Base-by-base conservation (phyloP, 495 filamentous ascomycete genomes). In the Lentithecium fluviatile region DNA sequence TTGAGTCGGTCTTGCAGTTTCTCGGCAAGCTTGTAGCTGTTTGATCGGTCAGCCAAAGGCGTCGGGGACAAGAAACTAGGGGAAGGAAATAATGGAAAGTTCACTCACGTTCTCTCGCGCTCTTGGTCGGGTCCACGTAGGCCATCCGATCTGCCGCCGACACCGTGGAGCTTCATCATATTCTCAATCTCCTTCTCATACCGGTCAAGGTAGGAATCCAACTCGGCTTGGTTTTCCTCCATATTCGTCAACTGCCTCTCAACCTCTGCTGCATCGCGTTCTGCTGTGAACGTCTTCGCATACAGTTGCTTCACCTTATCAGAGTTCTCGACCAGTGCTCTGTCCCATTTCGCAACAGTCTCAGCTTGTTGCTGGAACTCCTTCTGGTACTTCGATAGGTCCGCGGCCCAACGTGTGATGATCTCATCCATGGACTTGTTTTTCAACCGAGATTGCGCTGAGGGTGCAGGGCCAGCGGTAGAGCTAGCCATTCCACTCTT, bases 361-460 rank as follows among this genome's bases (percentile, higher is more conserved):
- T 84, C 75, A 0, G 95, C 95, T 70, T 97, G 91, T 2, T 85
- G 79, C 56, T 91, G 88, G 78, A 97, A 99, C 45, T 96, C 89
- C 70, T 93, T 91, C 70, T 97, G 92, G 70, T 97, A 96, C 69
- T 95, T 94, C 57, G 89, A 85, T 25, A 97, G 82, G 70, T 97
- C 94, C 0, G 89, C 87, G 0, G 94, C 94, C 95, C 95, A 99
- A 17, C 90, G 84, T n/a, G 88, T 96, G 68, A 99, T 91, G 65
- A 99, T 97, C 72, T 99, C 95, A 69, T 97, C 94, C 93, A 99
- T 97, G 0, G 93, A 95, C 77, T 95, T 97, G 71, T 96, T 95
- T 78, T 95, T 96, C 20, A 99, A 77, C 12, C 94, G 89, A 1
- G 93, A 93, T 66, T 90, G 82, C 20, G 86, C 82, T 15, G 82